Evolutionary conservation across 176 grass and related monocot genomes (phyloP).

Genomic region (Aegilops umbellulata): DNA sequence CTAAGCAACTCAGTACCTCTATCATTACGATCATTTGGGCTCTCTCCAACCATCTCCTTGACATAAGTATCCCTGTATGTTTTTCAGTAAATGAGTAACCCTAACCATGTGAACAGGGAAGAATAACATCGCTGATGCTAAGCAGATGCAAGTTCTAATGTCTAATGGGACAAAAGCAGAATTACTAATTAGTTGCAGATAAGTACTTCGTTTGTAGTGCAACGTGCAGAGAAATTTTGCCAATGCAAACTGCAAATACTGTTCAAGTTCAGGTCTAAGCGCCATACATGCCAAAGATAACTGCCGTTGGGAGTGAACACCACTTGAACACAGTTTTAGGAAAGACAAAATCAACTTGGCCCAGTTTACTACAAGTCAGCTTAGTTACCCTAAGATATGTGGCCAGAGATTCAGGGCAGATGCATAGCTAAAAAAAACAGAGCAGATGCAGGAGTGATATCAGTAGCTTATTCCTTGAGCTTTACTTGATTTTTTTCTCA

Average conservation of each 20-base stretch:
- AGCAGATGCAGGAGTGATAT: not conserved
- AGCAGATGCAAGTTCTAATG: not conserved
- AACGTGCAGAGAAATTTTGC: not conserved
- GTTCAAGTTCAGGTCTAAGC: not conserved
- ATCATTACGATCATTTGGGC: slow-evolving; percentile 95
- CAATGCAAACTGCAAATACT: not conserved
- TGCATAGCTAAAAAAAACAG: not conserved
- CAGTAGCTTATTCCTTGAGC: not conserved
- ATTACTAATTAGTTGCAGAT: not conserved
- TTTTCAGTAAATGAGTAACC: slow-evolving; percentile 20
- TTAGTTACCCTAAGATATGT: not conserved
- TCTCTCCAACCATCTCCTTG: slow-evolving; percentile 95
- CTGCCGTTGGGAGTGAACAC: not conserved
- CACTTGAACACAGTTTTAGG: not conserved
- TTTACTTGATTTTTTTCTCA: not conserved
- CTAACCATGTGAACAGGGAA: not conserved
- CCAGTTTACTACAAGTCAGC: not conserved
- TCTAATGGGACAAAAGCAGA: not conserved
- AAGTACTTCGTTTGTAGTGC: not conserved
- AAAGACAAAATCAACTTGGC: not conserved
- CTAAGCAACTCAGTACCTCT: slow-evolving; percentile 52
- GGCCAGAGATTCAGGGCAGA: not conserved
- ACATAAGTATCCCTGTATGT: slow-evolving; percentile 88
- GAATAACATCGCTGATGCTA: not conserved
- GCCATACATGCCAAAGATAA: not conserved